phyloP scores from a whole-genome alignment of 2,329 filamentous ascomycete species.

The Orbilia ellipsospora region DNA sequence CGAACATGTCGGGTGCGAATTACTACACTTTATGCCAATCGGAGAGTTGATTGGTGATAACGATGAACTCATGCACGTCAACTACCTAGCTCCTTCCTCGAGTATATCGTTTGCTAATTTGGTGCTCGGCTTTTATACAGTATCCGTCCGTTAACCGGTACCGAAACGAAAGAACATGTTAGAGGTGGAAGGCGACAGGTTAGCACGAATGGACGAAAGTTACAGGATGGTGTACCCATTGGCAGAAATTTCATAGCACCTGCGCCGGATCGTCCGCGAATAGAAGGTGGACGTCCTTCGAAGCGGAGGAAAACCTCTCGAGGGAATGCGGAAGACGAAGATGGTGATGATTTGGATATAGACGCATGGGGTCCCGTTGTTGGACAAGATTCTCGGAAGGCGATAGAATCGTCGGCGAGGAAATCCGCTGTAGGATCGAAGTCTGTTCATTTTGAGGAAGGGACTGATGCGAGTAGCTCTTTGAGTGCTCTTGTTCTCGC shows the following conservation, averaged over 20 bases:
- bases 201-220: slow-evolving; percentile 56
- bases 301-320: slow-evolving; percentile 34
- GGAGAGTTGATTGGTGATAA: slow-evolving; percentile 57
- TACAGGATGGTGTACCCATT: slow-evolving; percentile 58
- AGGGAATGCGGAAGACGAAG: slow-evolving; percentile 1
- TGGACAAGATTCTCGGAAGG: slow-evolving; percentile 1
- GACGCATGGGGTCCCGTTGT: slow-evolving; percentile 22
- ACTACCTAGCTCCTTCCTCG: too few relatives aligned
- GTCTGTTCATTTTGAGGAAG: slow-evolving; percentile 42
- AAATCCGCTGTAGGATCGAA: slow-evolving; percentile 30
- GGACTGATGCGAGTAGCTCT: background rate
- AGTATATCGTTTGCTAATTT: background rate
- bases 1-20: slow-evolving; percentile 58
- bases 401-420: slow-evolving; percentile 1
- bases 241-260: slow-evolving; percentile 55
- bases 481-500: slow-evolving; percentile 37
- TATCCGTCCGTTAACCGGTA: slow-evolving; percentile 57
- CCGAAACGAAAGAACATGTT: slow-evolving; percentile 56
- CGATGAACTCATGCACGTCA: slow-evolving; percentile 58
- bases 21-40: slow-evolving; percentile 58
- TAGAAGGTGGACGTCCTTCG: slow-evolving; percentile 33
- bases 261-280: slow-evolving; percentile 57
- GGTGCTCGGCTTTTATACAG: slow-evolving; percentile 30
- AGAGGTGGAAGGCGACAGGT: slow-evolving; percentile 57
- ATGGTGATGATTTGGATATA: slow-evolving; percentile 6